Conservation (phyloP, 352 stramenopile genomes). For the Plasmopara viticola region DNA sequence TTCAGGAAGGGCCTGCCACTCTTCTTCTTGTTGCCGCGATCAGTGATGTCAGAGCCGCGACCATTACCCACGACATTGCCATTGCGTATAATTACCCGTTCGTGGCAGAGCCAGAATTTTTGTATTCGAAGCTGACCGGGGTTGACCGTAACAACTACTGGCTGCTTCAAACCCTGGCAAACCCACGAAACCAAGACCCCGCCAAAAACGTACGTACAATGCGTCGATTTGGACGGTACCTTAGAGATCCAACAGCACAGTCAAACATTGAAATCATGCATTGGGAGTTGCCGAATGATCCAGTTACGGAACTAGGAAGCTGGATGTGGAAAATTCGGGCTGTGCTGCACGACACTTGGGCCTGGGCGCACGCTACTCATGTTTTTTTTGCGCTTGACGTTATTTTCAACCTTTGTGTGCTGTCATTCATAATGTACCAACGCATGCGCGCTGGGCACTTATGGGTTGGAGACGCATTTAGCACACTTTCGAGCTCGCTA, state of each 20-base stretch:
- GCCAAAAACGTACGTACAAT: conserved; percentile 18
- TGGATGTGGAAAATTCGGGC: conserved; percentile 17
- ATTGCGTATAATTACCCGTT: conserved; percentile 22
- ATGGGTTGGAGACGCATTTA: conserved; percentile 38
- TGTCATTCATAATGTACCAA: conserved; percentile 28
- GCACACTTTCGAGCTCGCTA: conserved; percentile 27
- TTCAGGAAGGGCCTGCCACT: conserved; percentile 8
- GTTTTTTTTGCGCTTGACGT: conserved; percentile 24
- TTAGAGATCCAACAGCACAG: conserved; percentile 22
- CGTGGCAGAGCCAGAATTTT: conserved; percentile 9
- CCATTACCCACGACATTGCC: conserved; percentile 15
- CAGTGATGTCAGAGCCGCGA: conserved; percentile 10
- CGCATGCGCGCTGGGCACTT: conserved; percentile 21
- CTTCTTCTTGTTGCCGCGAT: conserved; percentile 20
- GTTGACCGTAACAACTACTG: conserved; percentile 13
- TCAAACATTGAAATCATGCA: conserved; percentile 29
- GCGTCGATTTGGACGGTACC: conserved; percentile 24
- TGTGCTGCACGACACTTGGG: conserved; percentile 35
- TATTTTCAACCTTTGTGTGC: conserved; percentile 24
- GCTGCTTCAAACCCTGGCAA: conserved; percentile 5
- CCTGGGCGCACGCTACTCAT: conserved; percentile 35
- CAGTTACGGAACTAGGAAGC: conserved; percentile 9
- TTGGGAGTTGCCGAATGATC: conserved; percentile 20
- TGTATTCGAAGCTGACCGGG: conserved; percentile 5
- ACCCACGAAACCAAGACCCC: conserved; percentile 1